Conservation (phyloP, 306 rosid genomes). For the Cucurbita moschata region DNA sequence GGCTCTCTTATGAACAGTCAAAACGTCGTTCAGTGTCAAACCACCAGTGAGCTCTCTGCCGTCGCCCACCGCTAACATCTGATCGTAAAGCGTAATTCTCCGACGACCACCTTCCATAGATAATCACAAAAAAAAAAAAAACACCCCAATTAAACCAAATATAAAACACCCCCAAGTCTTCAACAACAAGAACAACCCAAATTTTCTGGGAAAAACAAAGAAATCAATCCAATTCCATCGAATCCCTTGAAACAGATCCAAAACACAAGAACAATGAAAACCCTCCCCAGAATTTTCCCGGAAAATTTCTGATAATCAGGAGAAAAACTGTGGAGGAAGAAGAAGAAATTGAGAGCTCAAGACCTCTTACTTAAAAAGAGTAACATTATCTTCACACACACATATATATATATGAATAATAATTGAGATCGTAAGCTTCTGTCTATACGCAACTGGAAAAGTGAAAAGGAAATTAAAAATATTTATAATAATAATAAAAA, state of each 20-base stretch:
- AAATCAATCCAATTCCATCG: neutral
- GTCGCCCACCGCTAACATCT: constrained; percentile 51
- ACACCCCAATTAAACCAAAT: neutral
- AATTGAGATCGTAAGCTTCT: neutral
- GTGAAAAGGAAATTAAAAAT: neutral
- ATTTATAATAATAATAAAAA: neutral
- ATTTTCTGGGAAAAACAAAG: neutral
- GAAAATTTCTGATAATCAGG: neutral
- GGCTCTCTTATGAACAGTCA: constrained; percentile 16
- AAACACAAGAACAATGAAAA: neutral
- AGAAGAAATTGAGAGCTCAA: neutral
- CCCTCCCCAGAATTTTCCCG: neutral
- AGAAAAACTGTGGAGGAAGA: neutral
- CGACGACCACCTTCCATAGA: constrained; percentile 38
- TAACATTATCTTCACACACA: neutral
- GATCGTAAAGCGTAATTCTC: constrained; percentile 50
- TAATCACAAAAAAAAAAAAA: neutral
- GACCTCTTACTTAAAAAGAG: neutral
- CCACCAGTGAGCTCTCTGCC: constrained; percentile 38
- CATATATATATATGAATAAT: neutral
- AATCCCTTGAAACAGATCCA: neutral
- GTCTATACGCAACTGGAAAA: constrained; percentile 4
- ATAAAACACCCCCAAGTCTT: neutral
- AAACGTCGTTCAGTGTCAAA: constrained; percentile 45
- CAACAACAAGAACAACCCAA: neutral